Conservation (phyloP, 441 rosid genomes). For the Mallotus repandus region DNA sequence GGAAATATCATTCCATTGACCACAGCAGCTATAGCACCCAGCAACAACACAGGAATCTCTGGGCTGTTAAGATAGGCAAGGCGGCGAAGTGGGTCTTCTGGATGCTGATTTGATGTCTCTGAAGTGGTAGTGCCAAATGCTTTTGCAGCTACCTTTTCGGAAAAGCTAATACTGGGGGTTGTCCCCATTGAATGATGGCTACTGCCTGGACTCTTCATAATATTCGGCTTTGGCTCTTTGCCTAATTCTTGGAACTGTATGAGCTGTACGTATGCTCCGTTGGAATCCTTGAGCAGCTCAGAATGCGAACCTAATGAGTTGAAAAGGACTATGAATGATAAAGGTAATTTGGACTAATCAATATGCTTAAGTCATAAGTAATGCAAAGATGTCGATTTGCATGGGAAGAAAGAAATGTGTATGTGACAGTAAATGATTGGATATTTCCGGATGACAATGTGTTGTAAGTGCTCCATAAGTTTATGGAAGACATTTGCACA, state of each 20-base stretch:
- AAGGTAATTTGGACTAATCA: neutral
- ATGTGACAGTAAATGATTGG: neutral
- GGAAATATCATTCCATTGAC: constrained; percentile 48
- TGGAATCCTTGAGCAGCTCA: constrained; percentile 47
- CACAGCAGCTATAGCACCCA: constrained; percentile 48
- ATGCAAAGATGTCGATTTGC: neutral
- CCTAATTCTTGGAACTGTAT: constrained; percentile 39
- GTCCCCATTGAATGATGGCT: constrained; percentile 29
- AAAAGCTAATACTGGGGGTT: constrained; percentile 28
- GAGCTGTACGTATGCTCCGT: constrained; percentile 50
- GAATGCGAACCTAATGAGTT: constrained; percentile 54
- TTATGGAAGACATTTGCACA: neutral
- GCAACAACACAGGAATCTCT: constrained; percentile 48
- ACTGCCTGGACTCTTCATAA: constrained; percentile 25
- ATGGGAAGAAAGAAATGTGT: neutral
- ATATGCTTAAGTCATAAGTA: neutral
- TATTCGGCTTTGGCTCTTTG: constrained; percentile 23
- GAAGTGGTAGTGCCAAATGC: constrained; percentile 1
- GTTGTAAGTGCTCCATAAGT: neutral
- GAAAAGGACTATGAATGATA: neutral
- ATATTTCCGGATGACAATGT: neutral
- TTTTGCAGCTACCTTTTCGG: constrained; percentile 19
- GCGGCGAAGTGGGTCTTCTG: constrained; percentile 42
- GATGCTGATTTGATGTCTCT: constrained; percentile 20
- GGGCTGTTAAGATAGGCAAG: constrained; percentile 56